Conservation (phyloP, 1,284 basidiomycete genomes). For the Peniophora sp. region DNA sequence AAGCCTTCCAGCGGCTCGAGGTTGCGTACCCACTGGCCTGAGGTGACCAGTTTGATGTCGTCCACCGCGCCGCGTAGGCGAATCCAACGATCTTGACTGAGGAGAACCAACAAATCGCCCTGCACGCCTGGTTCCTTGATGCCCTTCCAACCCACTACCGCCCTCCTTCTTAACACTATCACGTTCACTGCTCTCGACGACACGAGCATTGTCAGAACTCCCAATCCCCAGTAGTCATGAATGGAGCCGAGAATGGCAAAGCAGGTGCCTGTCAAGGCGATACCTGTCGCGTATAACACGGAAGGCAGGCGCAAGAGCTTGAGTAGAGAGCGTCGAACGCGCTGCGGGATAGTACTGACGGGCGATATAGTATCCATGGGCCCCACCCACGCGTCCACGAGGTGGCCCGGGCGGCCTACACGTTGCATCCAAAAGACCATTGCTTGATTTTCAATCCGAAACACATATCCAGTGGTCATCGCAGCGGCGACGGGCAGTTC, state of each 20-base stretch:
- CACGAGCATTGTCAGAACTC: constrained; percentile 5
- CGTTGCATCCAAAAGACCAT: constrained; percentile 8
- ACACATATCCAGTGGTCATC: constrained; percentile 9
- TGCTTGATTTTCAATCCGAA: constrained; percentile 10
- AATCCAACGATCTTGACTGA: constrained; percentile 11
- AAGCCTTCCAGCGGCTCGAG: neutral
- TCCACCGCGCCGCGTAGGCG: constrained; percentile 6
- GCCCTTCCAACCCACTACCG: neutral
- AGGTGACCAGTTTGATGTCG: constrained; percentile 7
- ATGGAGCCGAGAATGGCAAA: neutral
- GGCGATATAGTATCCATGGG: neutral
- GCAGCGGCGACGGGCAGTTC: constrained; percentile 7
- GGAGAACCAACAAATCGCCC: constrained; percentile 9
- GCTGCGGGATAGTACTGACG: no score
- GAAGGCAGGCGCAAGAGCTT: neutral
- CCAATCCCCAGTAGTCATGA: constrained; percentile 4
- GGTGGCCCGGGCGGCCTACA: constrained; percentile 5
- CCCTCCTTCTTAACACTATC: constrained; percentile 1
- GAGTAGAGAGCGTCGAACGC: neutral
- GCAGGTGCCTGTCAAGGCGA: neutral
- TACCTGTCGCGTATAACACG: neutral
- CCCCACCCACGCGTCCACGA: constrained; percentile 5
- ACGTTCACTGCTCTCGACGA: constrained; percentile 5
- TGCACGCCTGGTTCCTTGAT: constrained; percentile 3
- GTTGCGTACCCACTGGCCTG: constrained; percentile 5